Conservation (phyloP, 2,329 filamentous ascomycete genomes). For the Trichoderma sp. region DNA sequence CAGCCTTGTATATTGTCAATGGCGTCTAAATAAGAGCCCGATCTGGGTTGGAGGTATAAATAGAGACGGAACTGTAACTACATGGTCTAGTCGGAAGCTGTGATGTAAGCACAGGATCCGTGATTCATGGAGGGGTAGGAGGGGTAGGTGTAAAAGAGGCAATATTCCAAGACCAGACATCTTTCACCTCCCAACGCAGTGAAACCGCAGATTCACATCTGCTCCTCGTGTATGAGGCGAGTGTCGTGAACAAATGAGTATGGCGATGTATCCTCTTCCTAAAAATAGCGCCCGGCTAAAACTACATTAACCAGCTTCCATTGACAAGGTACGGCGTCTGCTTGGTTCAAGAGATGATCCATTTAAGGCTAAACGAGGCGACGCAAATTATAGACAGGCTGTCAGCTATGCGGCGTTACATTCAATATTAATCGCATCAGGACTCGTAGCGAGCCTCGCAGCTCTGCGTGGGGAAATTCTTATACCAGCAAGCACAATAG, state of each 20-base stretch:
- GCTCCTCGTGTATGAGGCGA: neutral
- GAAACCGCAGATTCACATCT: neutral
- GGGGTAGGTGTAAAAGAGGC: neutral
- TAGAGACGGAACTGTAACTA: neutral
- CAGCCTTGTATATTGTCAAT: neutral
- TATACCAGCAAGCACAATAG: neutral
- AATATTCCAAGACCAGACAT: neutral
- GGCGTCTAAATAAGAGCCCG: neutral
- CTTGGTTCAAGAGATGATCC: neutral
- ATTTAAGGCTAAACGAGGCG: neutral
- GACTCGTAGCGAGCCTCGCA: conserved; percentile 26
- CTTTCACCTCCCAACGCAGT: neutral
- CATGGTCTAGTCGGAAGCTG: neutral
- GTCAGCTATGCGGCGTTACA: conserved; percentile 34
- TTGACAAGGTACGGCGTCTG: conserved; percentile 3
- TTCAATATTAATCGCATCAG: conserved; percentile 33
- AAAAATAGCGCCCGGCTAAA: neutral
- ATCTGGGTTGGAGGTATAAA: neutral
- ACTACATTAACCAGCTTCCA: neutral
- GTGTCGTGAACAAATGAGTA: neutral
- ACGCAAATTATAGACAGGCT: conserved; percentile 20
- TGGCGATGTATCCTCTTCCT: neutral
- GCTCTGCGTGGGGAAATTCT: conserved; percentile 23
- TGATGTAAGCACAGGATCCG: neutral
- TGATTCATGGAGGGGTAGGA: neutral